Percentiles rank a stretch among this genome's conserved stretches.
Evolutionary conservation across 176 grass and related monocot genomes (phyloP).

Genomic region (Oryza rufipogon): DNA sequence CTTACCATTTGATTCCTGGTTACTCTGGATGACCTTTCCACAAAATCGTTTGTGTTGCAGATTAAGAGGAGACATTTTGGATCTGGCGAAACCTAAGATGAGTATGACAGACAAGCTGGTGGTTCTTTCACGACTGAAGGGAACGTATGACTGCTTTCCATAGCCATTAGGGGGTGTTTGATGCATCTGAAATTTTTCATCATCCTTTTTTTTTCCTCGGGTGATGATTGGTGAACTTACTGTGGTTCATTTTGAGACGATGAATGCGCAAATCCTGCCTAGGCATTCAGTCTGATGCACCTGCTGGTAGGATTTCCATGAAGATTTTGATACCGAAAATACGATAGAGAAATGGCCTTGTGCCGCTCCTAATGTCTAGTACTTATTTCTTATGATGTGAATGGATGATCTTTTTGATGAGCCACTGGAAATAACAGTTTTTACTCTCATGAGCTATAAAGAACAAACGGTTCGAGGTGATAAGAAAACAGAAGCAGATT

Average conservation of each 20-base stretch:
- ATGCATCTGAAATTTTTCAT: too few relatives aligned
- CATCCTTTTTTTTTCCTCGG: neutral
- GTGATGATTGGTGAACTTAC: neutral
- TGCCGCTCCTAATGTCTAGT: neutral
- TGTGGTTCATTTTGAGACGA: neutral
- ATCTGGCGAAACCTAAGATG: slow-evolving; percentile 77
- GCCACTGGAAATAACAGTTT: neutral
- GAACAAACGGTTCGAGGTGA: neutral
- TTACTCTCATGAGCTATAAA: neutral
- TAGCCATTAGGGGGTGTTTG: neutral
- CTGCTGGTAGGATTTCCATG: neutral
- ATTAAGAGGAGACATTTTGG: slow-evolving; percentile 74
- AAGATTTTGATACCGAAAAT: neutral
- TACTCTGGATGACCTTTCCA: slow-evolving; percentile 2
- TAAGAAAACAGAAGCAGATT: neutral
- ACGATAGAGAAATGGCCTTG: neutral
- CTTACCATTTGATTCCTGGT: neutral
- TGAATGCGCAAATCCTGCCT: neutral
- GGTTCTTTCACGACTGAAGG: slow-evolving; percentile 24
- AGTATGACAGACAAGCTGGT: slow-evolving; percentile 54
- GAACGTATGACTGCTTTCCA: neutral
- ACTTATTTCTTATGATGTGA: neutral
- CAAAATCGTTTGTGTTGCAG: slow-evolving; percentile 47
- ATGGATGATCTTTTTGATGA: neutral
- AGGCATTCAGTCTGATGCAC: neutral